A percentile compares a stretch with the other conserved stretches of the same genome.
These are phyloP conservation scores for Zalerion maritima DNA, from an alignment of 495 filamentous ascomycete genomes.

Conservation along the genomic window DNA sequence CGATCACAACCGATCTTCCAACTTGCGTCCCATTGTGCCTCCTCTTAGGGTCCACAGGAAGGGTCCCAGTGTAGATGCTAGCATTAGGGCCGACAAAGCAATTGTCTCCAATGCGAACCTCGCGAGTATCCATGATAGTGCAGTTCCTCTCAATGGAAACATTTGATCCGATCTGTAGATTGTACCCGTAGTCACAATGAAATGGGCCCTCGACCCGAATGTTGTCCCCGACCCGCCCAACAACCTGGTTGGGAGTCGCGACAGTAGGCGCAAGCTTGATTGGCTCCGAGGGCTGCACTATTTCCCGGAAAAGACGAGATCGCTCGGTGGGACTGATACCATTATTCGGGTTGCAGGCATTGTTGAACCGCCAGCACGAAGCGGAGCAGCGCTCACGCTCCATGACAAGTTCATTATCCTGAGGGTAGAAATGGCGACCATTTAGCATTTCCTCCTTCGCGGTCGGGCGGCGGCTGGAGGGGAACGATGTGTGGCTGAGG, in stretches of 20 bases:
- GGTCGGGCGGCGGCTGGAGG: slow-evolving; percentile 33
- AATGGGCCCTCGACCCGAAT: slow-evolving; percentile 82
- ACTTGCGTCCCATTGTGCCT: slow-evolving; percentile 56
- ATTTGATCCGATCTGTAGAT: slow-evolving; percentile 76
- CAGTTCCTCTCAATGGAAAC: slow-evolving; percentile 79
- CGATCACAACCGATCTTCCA: slow-evolving; percentile 63
- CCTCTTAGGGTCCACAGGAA: slow-evolving; percentile 60
- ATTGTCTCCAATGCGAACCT: slow-evolving; percentile 61
- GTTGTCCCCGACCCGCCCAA: slow-evolving; percentile 59
- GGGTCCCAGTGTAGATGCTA: slow-evolving; percentile 64
- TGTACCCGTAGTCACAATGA: slow-evolving; percentile 90
- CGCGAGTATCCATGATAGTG: slow-evolving; percentile 65
- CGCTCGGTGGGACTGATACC: slow-evolving; percentile 68
- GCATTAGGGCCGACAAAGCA: slow-evolving; percentile 79
- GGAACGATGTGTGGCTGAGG: slow-evolving; percentile 34
- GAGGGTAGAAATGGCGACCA: slow-evolving; percentile 68
- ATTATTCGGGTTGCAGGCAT: slow-evolving; percentile 62
- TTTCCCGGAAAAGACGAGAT: slow-evolving; percentile 61
- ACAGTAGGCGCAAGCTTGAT: slow-evolving; percentile 30
- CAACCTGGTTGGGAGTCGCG: slow-evolving; percentile 31
- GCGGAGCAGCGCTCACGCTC: slow-evolving; percentile 79
- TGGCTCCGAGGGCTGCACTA: slow-evolving; percentile 39
- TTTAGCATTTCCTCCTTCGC: slow-evolving; percentile 93
- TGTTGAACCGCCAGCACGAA: slow-evolving; percentile 82
- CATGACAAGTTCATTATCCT: slow-evolving; percentile 60